Base-by-base conservation (phyloP, 345 rosid species). In the Moricandia moricandioides region DNA sequence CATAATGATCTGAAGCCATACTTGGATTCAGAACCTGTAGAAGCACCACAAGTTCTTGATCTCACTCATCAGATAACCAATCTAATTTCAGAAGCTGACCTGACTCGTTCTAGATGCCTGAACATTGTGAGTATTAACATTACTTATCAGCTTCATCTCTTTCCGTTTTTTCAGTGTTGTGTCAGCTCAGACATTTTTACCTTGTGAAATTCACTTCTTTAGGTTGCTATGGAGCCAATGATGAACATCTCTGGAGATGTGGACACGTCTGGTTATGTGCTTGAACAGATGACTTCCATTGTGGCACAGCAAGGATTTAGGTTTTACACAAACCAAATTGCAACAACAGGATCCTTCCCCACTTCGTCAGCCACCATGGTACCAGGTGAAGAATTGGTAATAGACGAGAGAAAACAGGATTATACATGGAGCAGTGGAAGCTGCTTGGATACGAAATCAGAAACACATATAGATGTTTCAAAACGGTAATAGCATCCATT, bases 21-120 rank as follows among this genome's bases (percentile, higher is more conserved):
- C 77, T 82, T 79, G 71, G 80, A 80, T 54, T 83, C 80, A 26
- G 96, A 95, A 80, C 78, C 81, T 55, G 79, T 75, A 64, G 85
- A 82, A 79, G 87, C 87, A 83, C 72, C 80, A 62, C 79, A 81
- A 71, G 80, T 74, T 61, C 26, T 89, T 39, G 67, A 83, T 37
- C 76, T 88, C 73, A 81, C 88, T 72, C 69, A 67, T 71, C 80
- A 83, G 76, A 82, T 92, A 75, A 82, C 90, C 80, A 73, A 90
- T 62, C 82, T 92, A 72, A 80, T 92, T 79, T 89, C 99, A 56
- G 91, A 92, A 70, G 84, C 88, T 73, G 97, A 90, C 78, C 43
- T 86, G 63, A 77, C 87, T 43, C 83, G 71, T 75, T 79, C 79
- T 52, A 79, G 82, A 69, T 83, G 86, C 84, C 88, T 78, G 55